These are phyloP conservation scores for Vigna unguiculata DNA, from an alignment of 306 rosid species.

Conservation along the genomic window DNA sequence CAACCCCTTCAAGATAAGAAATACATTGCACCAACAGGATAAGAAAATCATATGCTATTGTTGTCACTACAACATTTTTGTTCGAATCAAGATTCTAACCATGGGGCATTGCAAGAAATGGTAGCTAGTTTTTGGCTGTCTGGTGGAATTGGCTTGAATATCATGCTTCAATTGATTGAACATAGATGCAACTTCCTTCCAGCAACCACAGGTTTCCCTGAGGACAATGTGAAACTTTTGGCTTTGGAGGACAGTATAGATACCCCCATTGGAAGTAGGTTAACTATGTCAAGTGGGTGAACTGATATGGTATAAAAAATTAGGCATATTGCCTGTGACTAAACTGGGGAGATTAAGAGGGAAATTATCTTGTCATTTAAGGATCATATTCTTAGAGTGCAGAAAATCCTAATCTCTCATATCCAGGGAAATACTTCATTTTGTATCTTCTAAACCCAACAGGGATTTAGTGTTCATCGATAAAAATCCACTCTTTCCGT, in stretches of 20 bases:
- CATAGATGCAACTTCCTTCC: not conserved
- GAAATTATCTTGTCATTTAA: not conserved
- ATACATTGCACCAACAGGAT: too few species aligned
- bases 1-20: too few species aligned
- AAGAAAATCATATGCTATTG: too few species aligned
- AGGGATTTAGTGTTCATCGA: too few species aligned
- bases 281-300: not conserved
- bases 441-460: not conserved
- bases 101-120: not conserved
- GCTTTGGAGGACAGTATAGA: not conserved
- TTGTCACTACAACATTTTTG: not conserved
- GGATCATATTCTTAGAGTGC: not conserved
- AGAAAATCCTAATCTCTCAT: not conserved
- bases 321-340: not conserved
- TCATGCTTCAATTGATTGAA: not conserved
- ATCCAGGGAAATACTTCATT: not conserved
- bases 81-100: not conserved
- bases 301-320: not conserved
- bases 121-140: not conserved
- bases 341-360: not conserved
- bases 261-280: not conserved
- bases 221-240: not conserved
- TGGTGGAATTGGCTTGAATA: not conserved
- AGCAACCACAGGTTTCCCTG: not conserved
- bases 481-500: not conserved